These are phyloP conservation scores for Boletellus ananas DNA, from an alignment of 768 basidiomycete species.

Conservation along the genomic window DNA sequence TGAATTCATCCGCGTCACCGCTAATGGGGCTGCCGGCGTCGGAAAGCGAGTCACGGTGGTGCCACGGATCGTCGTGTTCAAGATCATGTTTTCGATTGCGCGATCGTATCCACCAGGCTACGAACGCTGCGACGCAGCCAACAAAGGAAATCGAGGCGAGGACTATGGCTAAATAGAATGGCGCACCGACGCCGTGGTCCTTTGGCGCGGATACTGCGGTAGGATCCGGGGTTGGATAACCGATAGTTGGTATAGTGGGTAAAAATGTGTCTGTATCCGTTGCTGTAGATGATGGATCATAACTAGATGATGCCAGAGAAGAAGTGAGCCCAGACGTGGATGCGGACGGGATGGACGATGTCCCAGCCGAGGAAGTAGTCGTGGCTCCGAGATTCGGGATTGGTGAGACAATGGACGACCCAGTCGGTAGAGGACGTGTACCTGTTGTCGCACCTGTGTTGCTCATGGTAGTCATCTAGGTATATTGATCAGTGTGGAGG, in stretches of 20 bases:
- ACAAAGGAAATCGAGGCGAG: conserved; percentile 45
- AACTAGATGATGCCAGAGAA: conserved; percentile 4
- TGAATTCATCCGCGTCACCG: not conserved
- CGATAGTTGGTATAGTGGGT: conserved; percentile 22
- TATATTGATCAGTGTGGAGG: not conserved
- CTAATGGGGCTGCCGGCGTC: conserved; percentile 1
- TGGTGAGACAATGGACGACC: conserved; percentile 3
- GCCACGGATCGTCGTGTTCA: conserved; percentile 27
- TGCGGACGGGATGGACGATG: conserved; percentile 1
- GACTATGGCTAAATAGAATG: conserved; percentile 50
- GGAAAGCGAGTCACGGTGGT: conserved; percentile 29
- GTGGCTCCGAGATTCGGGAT: conserved; percentile 20
- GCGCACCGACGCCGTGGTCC: conserved; percentile 30
- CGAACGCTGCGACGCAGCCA: conserved; percentile 43
- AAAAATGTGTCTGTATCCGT: conserved; percentile 19
- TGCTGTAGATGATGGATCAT: conserved; percentile 1
- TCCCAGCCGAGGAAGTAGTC: conserved; percentile 4
- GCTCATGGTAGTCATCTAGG: conserved; percentile 8
- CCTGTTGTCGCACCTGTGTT: conserved; percentile 1
- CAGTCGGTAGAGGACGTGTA: not conserved
- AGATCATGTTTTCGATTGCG: conserved; percentile 35
- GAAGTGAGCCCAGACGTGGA: conserved; percentile 1
- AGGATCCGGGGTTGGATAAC: conserved; percentile 22
- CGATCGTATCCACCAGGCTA: conserved; percentile 47
- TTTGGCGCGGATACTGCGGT: conserved; percentile 18